Evolutionary conservation across 2,329 filamentous ascomycete species (phyloP).

Genomic region (Thelonectria rubi): DNA sequence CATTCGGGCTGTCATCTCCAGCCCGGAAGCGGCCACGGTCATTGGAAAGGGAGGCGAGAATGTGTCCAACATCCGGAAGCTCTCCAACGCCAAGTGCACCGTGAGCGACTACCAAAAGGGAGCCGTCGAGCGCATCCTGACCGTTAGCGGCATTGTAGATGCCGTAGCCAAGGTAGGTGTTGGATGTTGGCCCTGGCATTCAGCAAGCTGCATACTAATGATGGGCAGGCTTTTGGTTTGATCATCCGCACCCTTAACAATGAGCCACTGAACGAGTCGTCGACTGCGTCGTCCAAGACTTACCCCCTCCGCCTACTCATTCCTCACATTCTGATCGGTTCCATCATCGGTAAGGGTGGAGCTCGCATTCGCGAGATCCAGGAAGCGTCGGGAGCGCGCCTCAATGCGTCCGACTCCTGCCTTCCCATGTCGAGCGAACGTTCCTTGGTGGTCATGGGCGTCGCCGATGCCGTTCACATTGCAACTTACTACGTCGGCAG

Average conservation of each 20-base stretch:
- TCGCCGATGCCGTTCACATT: conserved; percentile 98
- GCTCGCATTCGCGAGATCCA: conserved; percentile 98
- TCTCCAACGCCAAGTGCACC: conserved; percentile 97
- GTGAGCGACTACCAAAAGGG: conserved; percentile 98
- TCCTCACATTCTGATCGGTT: conserved; percentile 96
- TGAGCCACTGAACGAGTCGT: conserved; percentile 87
- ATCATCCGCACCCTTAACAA: conserved; percentile 99
- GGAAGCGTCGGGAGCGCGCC: conserved; percentile 92
- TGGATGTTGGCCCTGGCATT: conserved; percentile 3
- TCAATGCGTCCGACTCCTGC: conserved; percentile 96
- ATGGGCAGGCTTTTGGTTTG: conserved; percentile 84
- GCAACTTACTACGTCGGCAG: conserved; percentile 98
- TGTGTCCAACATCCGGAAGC: conserved; percentile 92
- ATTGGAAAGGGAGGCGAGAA: conserved; percentile 99
- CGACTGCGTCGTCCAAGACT: conserved; percentile 93
- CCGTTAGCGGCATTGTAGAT: conserved; percentile 95
- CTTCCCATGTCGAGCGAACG: conserved; percentile 95
- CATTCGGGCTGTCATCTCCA: conserved; percentile 95
- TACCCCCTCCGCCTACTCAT: conserved; percentile 96
- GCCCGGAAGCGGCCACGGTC: conserved; percentile 94
- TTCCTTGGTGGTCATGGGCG: conserved; percentile 96
- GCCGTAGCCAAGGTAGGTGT: conserved; percentile 87
- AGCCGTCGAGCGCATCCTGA: conserved; percentile 96
- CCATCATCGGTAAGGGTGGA: conserved; percentile 97
- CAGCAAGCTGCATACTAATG: conserved; percentile 40